phyloP scores from a whole-genome alignment of 2,329 filamentous ascomycete species.

The Diaporthe amygdali region DNA sequence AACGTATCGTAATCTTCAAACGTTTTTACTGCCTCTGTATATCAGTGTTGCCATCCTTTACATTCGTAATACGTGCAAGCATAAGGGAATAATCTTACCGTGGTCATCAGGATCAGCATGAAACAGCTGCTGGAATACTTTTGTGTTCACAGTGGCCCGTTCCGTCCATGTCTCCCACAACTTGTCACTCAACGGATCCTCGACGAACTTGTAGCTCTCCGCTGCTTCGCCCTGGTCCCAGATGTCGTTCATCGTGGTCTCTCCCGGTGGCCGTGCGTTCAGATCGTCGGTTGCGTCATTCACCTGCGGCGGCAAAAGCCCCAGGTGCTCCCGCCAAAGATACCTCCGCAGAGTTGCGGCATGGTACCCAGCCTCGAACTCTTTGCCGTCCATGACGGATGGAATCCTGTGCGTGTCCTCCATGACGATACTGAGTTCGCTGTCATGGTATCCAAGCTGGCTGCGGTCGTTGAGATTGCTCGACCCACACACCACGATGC shows the following conservation, averaged over 20 bases:
- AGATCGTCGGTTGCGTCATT: constrained; percentile 70
- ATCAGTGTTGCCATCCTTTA: background rate
- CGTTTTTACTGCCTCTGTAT: constrained; percentile 68
- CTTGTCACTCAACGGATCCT: constrained; percentile 72
- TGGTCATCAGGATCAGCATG: constrained; percentile 89
- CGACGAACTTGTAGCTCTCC: constrained; percentile 68
- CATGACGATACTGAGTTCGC: constrained; percentile 88
- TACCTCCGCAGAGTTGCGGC: constrained; percentile 81
- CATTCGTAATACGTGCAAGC: background rate
- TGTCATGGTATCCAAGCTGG: constrained; percentile 88
- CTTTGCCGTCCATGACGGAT: constrained; percentile 78
- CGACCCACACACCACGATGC: constrained; percentile 81
- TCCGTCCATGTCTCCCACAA: constrained; percentile 73
- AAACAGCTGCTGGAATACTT: constrained; percentile 79
- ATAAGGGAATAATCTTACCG: constrained; percentile 51
- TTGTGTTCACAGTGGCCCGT: constrained; percentile 73
- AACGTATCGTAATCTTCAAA: constrained; percentile 91
- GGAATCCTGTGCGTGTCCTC: constrained; percentile 77
- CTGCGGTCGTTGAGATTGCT: constrained; percentile 93
- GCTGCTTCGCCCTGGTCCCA: constrained; percentile 65
- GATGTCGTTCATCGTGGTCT: constrained; percentile 69
- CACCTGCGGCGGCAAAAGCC: constrained; percentile 76
- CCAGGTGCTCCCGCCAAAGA: constrained; percentile 90
- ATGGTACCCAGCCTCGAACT: constrained; percentile 80
- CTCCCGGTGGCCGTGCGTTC: constrained; percentile 75